These are phyloP conservation scores for Theobroma cacao DNA, from an alignment of 345 rosid species.

Conservation along the genomic window DNA sequence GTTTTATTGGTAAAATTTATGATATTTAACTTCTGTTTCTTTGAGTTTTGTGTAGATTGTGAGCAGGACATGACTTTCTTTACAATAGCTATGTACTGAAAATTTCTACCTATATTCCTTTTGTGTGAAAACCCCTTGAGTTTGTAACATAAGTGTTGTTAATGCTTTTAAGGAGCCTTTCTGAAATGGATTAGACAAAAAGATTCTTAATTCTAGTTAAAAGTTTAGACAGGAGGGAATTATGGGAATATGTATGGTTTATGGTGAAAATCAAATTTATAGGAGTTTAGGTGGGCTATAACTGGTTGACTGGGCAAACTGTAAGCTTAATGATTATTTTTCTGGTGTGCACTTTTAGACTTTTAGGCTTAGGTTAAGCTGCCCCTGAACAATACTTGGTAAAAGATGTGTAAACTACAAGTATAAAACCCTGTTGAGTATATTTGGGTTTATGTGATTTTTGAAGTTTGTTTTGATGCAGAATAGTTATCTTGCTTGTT, in stretches of 20 bases:
- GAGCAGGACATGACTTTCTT: neutral
- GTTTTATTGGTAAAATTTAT: neutral
- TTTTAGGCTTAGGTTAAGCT: neutral
- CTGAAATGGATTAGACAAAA: neutral
- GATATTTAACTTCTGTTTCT: neutral
- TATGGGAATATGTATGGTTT: neutral
- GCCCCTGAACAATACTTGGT: neutral
- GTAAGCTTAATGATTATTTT: neutral
- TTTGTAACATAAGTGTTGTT: neutral
- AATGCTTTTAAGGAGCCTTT: neutral
- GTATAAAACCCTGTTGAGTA: neutral
- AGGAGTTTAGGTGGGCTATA: neutral
- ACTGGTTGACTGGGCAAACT: neutral
- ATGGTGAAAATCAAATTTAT: neutral
- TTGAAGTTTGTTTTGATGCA: neutral
- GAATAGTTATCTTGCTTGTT: neutral
- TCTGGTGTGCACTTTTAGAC: neutral
- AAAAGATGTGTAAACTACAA: neutral
- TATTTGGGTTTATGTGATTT: neutral
- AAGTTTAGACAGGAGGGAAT: neutral
- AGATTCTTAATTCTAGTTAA: neutral
- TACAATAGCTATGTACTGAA: neutral
- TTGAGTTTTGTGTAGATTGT: conserved; percentile 7
- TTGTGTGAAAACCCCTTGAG: neutral
- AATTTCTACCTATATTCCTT: neutral